Evolutionary conservation across 257 asterid species (phyloP), one percentile per base, ranked within the genome.

Genomic region (Lithospermum erythrorhizon): DNA sequence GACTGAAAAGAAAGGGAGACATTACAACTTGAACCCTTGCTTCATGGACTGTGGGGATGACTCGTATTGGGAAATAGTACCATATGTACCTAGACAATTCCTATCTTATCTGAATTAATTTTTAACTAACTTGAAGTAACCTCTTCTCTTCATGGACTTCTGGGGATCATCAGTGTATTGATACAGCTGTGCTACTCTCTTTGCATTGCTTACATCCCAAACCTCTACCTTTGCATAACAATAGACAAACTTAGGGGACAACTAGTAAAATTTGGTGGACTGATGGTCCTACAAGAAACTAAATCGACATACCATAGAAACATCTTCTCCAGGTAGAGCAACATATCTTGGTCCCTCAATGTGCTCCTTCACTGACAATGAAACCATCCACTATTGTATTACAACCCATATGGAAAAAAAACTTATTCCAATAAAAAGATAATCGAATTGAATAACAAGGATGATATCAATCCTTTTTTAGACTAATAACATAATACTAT

Each of bases 261-360:
- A 21, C 49, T 45, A 70, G 51, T 11, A 57, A 23, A 23, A 14
- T 62, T 58, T 27, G 6, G 6, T 27, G 32, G 6, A 22, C 24
- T 57, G 13, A 55, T 70, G 30, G 41, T 20, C 21, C 49, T 21
- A 19, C 21, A 52, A 53, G 22, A 53, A 68, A 59, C 61, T 22
- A 21, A 45, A 53, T 45, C 57, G 56, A 62, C 79, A 48, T 47
- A 91, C 89, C 74, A 63, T 74, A 14, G 95, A 84, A 58, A 85
- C 76, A 66, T 82, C 81, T 73, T 85, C 87, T 20, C 95, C 98
- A 27, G 95, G 81, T 58, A 82, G 49, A 59, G 82, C 97, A 65
- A 83, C 82, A 70, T 67, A 82, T 51, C 67, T 74, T 51, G 64
- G 60, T 52, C 83, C 84, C 66, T 74, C 76, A 58, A 32, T 56